Base-by-base conservation (phyloP, 2,329 filamentous ascomycete genomes). In the Aspergillus aculeatus region DNA sequence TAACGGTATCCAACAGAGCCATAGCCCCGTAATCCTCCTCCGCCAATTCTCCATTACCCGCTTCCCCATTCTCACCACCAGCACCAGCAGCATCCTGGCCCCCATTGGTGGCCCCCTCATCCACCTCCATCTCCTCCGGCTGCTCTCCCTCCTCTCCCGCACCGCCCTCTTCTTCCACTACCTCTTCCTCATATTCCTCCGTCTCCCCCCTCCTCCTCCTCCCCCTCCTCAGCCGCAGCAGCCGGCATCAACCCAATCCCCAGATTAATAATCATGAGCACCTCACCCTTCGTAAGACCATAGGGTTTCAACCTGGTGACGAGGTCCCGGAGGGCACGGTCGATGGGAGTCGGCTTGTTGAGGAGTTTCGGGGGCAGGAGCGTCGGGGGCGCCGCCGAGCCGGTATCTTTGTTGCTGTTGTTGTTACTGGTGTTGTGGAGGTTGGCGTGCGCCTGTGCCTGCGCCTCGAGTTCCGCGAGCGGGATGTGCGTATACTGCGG, bases 221-320 rank as follows among this genome's bases (percentile, higher is more conserved):
- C 60, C 4, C 71, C 71, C 11, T 49, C 64, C 11, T 60, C 60
- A 12, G 54, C 48, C 26, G 57, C 56, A 29, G 47, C 38, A 11
- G 61, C 23, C 0, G 52, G 31, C 24, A 59, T 56, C 19, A 77
- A 26, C 3, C 78, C 79, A 16, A 80, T 65, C 0, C 79, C 78
- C 26, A 81, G 65, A 60, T 81, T 81, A 21, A 81, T 64, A 54
- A 81, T 74, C 71, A 77, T 80, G 19, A 80, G 62, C 10, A 79
- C 75, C 65, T 81, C 79, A 0, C 75, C 77, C 64, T 81, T 81
- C 29, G 78, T 80, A 19, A 81, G 67, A 16, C 72, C 73, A 52
- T 74, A 80, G 0, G 76, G 75, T 48, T 73, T 69, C 5, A 81
- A 62, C 14, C 68, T 68, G 1, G 64, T 65, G 24, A 80, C 69